These are phyloP conservation scores for Plantago major DNA, from an alignment of 257 asterid species.

Conservation along the genomic window DNA sequence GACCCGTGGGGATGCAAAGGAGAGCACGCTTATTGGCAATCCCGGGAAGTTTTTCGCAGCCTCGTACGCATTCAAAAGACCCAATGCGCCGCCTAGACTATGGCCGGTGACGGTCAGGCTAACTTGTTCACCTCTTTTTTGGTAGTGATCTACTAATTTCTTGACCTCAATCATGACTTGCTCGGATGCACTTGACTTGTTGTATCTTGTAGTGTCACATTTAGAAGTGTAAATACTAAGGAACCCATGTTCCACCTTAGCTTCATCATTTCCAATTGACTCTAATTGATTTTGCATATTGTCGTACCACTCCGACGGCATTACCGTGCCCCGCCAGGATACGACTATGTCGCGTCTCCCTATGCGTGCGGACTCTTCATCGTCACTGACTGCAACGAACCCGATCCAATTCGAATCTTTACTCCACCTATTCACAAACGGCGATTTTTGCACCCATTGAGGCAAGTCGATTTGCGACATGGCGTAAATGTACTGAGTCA, in stretches of 20 bases:
- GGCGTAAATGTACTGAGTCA: conserved; percentile 54
- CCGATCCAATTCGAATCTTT: conserved; percentile 83
- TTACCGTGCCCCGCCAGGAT: conserved; percentile 79
- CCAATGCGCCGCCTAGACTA: conserved; percentile 74
- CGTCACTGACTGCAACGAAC: conserved; percentile 61
- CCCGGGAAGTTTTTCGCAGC: conserved; percentile 53
- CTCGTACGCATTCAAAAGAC: conserved; percentile 69
- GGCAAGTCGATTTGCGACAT: conserved; percentile 69
- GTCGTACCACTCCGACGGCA: conserved; percentile 75
- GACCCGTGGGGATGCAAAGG: conserved; percentile 75
- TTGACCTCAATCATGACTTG: conserved; percentile 59
- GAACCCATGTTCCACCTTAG: conserved; percentile 71
- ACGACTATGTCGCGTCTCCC: conserved; percentile 69
- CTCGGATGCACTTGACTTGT: conserved; percentile 66
- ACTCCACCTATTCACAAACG: conserved; percentile 55
- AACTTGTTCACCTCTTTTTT: conserved; percentile 37
- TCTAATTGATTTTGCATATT: conserved; percentile 57
- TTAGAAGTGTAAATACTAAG: conserved; percentile 73
- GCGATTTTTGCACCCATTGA: conserved; percentile 55
- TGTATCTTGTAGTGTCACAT: conserved; percentile 50
- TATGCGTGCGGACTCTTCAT: conserved; percentile 48
- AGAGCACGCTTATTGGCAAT: conserved; percentile 45
- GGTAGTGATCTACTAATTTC: conserved; percentile 34
- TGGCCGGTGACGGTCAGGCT: conserved; percentile 79
- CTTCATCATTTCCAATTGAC: conserved; percentile 51